These are phyloP conservation scores for Boletus pseudopeckii DNA, from an alignment of 768 basidiomycete genomes.

Conservation along the genomic window DNA sequence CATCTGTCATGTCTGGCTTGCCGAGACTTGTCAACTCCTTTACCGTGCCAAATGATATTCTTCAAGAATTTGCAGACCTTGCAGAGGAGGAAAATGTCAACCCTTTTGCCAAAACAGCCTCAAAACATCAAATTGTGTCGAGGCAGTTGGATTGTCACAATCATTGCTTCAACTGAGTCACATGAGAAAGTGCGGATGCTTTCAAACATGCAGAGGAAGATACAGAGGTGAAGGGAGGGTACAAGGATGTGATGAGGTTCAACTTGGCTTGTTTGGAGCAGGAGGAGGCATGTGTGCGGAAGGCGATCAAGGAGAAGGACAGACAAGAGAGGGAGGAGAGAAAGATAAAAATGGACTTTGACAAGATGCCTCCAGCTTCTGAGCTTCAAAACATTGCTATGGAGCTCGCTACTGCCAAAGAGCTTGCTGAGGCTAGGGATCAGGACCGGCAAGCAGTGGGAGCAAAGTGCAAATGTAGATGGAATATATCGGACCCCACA, in stretches of 20 bases:
- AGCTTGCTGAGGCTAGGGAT: constrained; percentile 38
- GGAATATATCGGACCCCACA: constrained; percentile 64
- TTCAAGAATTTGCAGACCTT: no score
- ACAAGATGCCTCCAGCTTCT: constrained; percentile 85
- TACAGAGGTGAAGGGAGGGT: constrained; percentile 75
- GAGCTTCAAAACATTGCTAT: constrained; percentile 72
- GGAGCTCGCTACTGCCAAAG: constrained; percentile 58
- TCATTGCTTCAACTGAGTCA: constrained; percentile 48
- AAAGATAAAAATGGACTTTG: constrained; percentile 79
- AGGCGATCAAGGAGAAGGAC: constrained; percentile 88
- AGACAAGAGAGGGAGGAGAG: constrained; percentile 68
- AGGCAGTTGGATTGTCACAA: no score
- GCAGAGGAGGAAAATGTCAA: no score
- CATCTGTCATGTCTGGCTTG: no score
- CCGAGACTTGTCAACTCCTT: no score
- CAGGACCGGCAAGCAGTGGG: constrained; percentile 40
- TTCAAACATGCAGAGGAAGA: constrained; percentile 69
- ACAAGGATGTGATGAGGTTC: constrained; percentile 96
- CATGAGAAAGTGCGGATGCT: constrained; percentile 76
- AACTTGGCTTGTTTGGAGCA: constrained; percentile 85
- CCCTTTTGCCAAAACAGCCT: no score
- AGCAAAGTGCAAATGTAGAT: constrained; percentile 74
- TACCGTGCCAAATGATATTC: no score
- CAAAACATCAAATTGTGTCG: no score
- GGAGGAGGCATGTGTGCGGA: constrained; percentile 81